Percentiles rank a stretch among this genome's conserved stretches.
These are phyloP conservation scores for Glomus cerebriforme DNA, from an alignment of 192 early-diverging fungal species.

Conservation along the genomic window DNA sequence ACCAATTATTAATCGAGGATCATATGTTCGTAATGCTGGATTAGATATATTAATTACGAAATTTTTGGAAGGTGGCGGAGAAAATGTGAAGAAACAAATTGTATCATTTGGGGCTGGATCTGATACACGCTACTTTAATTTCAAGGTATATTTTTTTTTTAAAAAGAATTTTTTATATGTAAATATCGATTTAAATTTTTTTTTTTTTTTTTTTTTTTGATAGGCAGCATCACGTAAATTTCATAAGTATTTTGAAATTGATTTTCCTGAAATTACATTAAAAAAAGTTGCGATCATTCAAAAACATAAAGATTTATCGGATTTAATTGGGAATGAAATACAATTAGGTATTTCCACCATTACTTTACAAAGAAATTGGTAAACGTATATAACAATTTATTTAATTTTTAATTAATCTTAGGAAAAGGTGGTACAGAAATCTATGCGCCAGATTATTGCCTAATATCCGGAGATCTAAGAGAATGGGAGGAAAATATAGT, in stretches of 20 bases:
- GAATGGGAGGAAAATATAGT: slow-evolving; percentile 61
- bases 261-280: slow-evolving; percentile 85
- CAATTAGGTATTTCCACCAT: slow-evolving; percentile 1
- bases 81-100: slow-evolving; percentile 66
- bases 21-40: slow-evolving; percentile 72
- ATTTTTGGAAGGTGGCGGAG: slow-evolving; percentile 53
- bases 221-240: slow-evolving; percentile 22
- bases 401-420: too few species aligned
- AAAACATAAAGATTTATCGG: slow-evolving; percentile 40
- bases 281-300: slow-evolving; percentile 75
- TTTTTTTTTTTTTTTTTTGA: not conserved
- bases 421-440: slow-evolving; percentile 76
- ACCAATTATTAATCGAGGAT: slow-evolving; percentile 93
- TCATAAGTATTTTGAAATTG: slow-evolving; percentile 83
- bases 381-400: not conserved
- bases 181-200: not conserved
- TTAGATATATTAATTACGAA: slow-evolving; percentile 65
- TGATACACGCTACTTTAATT: slow-evolving; percentile 88
- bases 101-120: slow-evolving; percentile 88
- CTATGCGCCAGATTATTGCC: slow-evolving; percentile 62
- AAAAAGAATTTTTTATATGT: not conserved
- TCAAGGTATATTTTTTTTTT: slow-evolving; percentile 53
- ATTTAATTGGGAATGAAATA: slow-evolving; percentile 41
- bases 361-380: not conserved
- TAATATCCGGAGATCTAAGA: slow-evolving; percentile 83